Conservation (phyloP, 2,329 filamentous ascomycete species). For the Fusarium liriodendri region DNA sequence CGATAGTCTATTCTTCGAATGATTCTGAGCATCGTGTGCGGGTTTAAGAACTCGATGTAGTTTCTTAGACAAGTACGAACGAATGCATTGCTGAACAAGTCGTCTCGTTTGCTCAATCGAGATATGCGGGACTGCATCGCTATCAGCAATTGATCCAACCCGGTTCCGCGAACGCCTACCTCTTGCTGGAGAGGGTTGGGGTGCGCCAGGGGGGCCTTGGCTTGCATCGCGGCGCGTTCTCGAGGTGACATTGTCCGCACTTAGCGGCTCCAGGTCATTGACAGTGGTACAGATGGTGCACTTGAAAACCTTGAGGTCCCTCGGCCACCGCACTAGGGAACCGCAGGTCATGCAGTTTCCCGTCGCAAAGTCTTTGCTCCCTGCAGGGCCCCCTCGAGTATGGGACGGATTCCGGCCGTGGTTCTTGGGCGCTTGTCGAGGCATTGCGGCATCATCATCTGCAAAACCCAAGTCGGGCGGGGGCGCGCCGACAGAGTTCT, state of each 20-base stretch:
- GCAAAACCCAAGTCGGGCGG: conserved; percentile 47
- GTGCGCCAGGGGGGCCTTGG: conserved; percentile 14
- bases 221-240: conserved; percentile 39
- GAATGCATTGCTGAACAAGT: conserved; percentile 49
- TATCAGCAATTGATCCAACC: conserved; percentile 15
- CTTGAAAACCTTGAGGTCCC: conserved; percentile 77
- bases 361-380: conserved; percentile 69
- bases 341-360: conserved; percentile 90
- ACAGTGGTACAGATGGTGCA: conserved; percentile 88
- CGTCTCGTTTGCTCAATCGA: conserved; percentile 50
- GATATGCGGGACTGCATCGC: conserved; percentile 43
- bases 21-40: conserved; percentile 22
- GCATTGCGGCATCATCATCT: conserved; percentile 45
- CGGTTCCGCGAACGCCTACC: conserved; percentile 14
- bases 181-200: conserved; percentile 25
- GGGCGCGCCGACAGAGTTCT: conserved; percentile 51
- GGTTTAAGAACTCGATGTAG: conserved; percentile 31
- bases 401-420: conserved; percentile 39
- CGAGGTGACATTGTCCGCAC: conserved; percentile 30
- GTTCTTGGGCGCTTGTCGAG: conserved; percentile 42
- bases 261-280: conserved; percentile 72
- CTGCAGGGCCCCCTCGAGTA: conserved; percentile 47
- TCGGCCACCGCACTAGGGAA: conserved; percentile 82
- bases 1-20: conserved; percentile 29
- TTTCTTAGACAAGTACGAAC: conserved; percentile 45